Evolutionary conservation across 306 rosid genomes (phyloP).

Genomic region (Sphenostylis stenocarpa): DNA sequence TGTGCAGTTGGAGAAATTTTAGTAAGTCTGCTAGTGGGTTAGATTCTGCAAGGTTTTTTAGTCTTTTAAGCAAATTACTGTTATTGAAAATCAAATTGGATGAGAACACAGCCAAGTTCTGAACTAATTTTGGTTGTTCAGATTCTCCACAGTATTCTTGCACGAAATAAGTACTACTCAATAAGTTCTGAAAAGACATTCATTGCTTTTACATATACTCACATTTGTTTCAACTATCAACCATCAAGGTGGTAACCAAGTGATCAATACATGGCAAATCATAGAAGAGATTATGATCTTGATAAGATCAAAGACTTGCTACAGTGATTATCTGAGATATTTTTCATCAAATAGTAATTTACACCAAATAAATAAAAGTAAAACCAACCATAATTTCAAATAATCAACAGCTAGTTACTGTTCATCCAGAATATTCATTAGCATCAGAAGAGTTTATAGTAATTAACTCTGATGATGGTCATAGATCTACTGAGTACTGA

Average conservation of each 20-base stretch:
- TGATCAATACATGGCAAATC: background rate
- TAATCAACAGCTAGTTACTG: background rate
- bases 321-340: background rate
- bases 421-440: background rate
- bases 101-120: background rate
- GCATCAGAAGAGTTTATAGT: background rate
- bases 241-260: slow-evolving; percentile 8
- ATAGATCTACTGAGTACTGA: background rate
- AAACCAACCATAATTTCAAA: background rate
- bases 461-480: background rate
- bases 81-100: background rate
- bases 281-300: background rate
- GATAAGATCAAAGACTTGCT: background rate
- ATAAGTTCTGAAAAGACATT: background rate
- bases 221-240: slow-evolving; percentile 12
- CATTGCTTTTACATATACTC: background rate
- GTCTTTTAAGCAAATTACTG: background rate
- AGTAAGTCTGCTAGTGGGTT: background rate
- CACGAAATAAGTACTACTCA: background rate
- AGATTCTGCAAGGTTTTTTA: background rate
- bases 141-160: background rate
- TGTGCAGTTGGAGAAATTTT: background rate
- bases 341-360: slow-evolving; percentile 9
- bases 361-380: background rate
- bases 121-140: background rate